phyloP scores from a whole-genome alignment of 176 grass and related monocot species.

The Cenchrus fungigraminus region DNA sequence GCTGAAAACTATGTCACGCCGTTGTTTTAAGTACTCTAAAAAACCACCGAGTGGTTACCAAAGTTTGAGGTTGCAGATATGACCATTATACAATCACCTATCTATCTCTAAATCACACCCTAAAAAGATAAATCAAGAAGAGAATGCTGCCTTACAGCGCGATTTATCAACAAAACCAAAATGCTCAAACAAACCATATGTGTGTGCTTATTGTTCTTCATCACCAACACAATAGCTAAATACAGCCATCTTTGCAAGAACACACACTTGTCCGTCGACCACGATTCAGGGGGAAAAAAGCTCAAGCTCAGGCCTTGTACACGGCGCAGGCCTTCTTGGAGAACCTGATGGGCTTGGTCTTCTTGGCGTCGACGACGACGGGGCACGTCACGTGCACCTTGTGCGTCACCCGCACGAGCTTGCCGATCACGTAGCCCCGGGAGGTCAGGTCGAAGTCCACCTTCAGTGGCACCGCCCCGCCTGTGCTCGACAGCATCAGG shows the following conservation, averaged over 20 bases:
- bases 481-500: constrained; percentile 56
- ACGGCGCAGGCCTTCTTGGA: constrained; percentile 63
- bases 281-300: background rate
- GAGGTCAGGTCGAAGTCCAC: constrained; percentile 76
- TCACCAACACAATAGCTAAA: constrained; percentile 42
- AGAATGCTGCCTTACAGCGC: background rate
- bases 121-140: background rate
- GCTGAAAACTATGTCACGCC: background rate
- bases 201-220: constrained; percentile 43
- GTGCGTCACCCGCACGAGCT: constrained; percentile 92
- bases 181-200: constrained; percentile 27
- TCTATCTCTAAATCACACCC: background rate
- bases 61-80: background rate
- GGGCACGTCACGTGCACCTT: constrained; percentile 68
- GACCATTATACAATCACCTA: background rate
- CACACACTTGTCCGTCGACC: background rate
- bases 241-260: constrained; percentile 28
- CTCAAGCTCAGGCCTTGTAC: constrained; percentile 30
- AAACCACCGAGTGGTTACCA: background rate
- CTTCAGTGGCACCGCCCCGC: constrained; percentile 66
- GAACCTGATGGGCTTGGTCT: constrained; percentile 71
- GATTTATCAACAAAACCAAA: constrained; percentile 42
- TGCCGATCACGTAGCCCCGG: constrained; percentile 81
- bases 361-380: constrained; percentile 56
- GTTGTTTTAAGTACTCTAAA: background rate